phyloP scores from a whole-genome alignment of 441 rosid species.

The Pelargonium citronellum region DNA sequence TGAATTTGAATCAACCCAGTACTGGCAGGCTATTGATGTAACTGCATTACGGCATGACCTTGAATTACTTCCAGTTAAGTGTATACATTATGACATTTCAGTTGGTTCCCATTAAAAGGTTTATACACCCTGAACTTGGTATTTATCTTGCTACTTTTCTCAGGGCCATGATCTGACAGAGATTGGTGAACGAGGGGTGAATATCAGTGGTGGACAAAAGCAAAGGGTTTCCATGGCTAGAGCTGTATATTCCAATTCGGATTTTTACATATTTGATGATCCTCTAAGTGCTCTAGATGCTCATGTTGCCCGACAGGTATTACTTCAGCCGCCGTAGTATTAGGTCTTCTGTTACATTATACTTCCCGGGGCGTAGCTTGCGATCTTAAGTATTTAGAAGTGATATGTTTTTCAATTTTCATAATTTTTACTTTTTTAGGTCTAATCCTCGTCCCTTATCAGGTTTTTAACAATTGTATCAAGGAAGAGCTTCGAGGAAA shows the following conservation, averaged over 20 bases:
- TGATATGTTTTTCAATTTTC: conserved; percentile 9
- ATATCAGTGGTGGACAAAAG: conserved; percentile 95
- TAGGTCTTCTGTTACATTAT: background rate
- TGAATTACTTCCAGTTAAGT: conserved; percentile 77
- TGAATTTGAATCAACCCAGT: conserved; percentile 57
- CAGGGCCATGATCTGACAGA: conserved; percentile 94
- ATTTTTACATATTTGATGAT: conserved; percentile 81
- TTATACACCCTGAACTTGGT: conserved; percentile 16
- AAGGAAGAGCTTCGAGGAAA: conserved; percentile 69
- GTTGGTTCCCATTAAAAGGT: conserved; percentile 13
- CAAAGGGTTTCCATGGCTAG: conserved; percentile 98
- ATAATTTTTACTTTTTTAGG: no score
- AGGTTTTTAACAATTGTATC: conserved; percentile 90
- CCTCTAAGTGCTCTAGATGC: conserved; percentile 96
- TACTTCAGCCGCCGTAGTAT: background rate
- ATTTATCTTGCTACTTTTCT: conserved; percentile 21
- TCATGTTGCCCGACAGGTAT: conserved; percentile 88
- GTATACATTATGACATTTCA: conserved; percentile 8
- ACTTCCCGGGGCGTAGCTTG: background rate
- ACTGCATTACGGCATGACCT: conserved; percentile 87
- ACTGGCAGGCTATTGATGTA: conserved; percentile 71
- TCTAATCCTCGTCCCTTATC: conserved; percentile 25
- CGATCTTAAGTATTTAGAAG: background rate
- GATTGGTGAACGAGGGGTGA: conserved; percentile 96
- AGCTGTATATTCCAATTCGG: conserved; percentile 83